Conservation (phyloP, 2,329 filamentous ascomycete species). For the Magnaporthiopsis rhizophila region DNA sequence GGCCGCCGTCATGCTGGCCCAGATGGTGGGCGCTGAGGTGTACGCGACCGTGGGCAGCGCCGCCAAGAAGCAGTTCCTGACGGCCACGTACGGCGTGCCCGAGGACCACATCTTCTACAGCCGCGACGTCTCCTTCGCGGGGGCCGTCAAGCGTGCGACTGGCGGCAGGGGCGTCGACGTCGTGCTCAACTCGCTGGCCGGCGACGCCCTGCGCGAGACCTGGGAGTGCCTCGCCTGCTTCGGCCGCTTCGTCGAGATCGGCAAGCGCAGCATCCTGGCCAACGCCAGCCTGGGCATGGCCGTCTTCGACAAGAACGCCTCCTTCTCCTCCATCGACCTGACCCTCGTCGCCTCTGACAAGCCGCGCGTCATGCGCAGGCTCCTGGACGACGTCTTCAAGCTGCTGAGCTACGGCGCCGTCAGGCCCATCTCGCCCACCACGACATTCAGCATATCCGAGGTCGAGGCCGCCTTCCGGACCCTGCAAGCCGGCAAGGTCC, state of each 20-base stretch:
- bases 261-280: conserved; percentile 23
- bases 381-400: conserved; percentile 10
- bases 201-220: conserved; percentile 20
- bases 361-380: conserved; percentile 11
- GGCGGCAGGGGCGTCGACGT: conserved; percentile 21
- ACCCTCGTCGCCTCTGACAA: conserved; percentile 7
- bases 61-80: conserved; percentile 21
- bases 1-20: conserved; percentile 13
- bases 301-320: conserved; percentile 19
- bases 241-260: conserved; percentile 27
- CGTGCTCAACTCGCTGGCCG: conserved; percentile 23
- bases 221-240: conserved; percentile 25
- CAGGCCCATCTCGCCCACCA: conserved; percentile 10
- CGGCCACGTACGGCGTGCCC: conserved; percentile 20
- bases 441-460: conserved; percentile 6
- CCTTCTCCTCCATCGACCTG: conserved; percentile 11
- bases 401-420: conserved; percentile 10
- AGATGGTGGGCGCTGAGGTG: conserved; percentile 16
- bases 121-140: conserved; percentile 20
- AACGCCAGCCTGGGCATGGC: conserved; percentile 28
- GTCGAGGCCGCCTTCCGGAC: conserved; percentile 12
- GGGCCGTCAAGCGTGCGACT: conserved; percentile 18
- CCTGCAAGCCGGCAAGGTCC: conserved; percentile 11
- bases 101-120: conserved; percentile 22
- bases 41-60: conserved; percentile 21